Evolutionary conservation across 108 stramenopile genomes (phyloP), one percentile per base, ranked within the genome.

Genomic region (Conticribra weissflogii): DNA sequence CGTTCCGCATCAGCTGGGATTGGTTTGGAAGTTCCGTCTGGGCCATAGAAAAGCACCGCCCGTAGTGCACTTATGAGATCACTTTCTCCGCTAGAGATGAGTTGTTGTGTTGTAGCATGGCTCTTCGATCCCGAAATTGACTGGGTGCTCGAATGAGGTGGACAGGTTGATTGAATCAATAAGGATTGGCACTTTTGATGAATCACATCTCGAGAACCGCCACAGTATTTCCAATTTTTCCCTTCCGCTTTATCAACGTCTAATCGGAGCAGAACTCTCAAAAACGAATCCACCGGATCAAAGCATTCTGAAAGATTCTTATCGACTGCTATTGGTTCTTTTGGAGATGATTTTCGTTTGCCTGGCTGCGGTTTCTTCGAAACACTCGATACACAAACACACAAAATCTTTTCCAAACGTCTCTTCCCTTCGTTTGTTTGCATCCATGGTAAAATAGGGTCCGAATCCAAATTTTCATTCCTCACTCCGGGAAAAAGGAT

Each of bases 361-460:
- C 21, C 21, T 7, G 14, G 16, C 47, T 54, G 36, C 1, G 24
- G 22, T 17, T 24, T 41, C 36, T 52, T 54, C 47, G 66, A 60
- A 50, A 77, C 55, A 18, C 79, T 70, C 9, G 61, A 70, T 4
- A 81, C 60, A 27, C 76, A 70, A 27, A 81, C 23, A n/a, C 58
- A 45, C 45, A 84, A 46, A 12, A 82, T 19, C 47, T 81, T 59
- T 30, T 57, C 31, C 15, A 84, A 52, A 3, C 80, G 71, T 58
- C 36, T 78, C 54, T 52, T 60, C n/a, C 92, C 92, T 34, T 69
- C 65, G 15, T 54, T 32, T 31, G 82, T 59, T 32, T 84, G 77
- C 18, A 85, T 23, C 93, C 93, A 94, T 3, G 80, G 70, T 15
- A 79, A 25, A 31, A 88, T 64, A 30, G 88, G 86, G 74, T 90